Evolutionary conservation across 768 basidiomycete species (phyloP), one percentile per base, ranked within the genome.

Genomic region (Coprinellus aureogranulatus): DNA sequence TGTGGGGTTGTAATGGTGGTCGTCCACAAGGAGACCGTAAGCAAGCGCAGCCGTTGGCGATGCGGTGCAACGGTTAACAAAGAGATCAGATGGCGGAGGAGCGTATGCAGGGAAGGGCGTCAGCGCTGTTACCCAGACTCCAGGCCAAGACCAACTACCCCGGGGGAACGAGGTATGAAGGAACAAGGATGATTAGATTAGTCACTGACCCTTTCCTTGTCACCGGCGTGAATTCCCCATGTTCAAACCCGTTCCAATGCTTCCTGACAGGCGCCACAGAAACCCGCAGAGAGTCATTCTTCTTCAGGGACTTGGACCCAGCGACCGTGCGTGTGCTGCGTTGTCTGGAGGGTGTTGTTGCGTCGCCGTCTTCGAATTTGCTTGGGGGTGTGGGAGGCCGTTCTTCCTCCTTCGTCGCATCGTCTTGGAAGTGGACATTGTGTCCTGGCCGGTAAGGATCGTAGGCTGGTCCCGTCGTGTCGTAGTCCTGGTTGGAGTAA

Each of bases 161-260:
- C n/a, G 8, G 34, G 14, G 34, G 34, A 34, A 34, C 34, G 34
- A 34, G 34, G 34, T 34, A 14, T 6, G 14, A 34, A 34, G 34
- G 34, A 34, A n/a, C n/a, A 34, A 34, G 34, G 34, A n/a, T n/a
- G 34, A 34, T 34, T 34, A 34, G 34, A 34, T 51, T 51, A 31
- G 49, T 51, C 49, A 51, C 49, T 51, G 16, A 51, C 49, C 46
- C 46, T 48, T 9, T 12, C 46, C 70, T n/a, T n/a, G n/a, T n/a
- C n/a, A n/a, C n/a, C n/a, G 68, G 70, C n/a, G 72, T 70, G 64
- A 80, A 80, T 41, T 74, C 78, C 16, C 74, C 75, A 26, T 70
- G 68, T 27, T 78, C 77, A 60, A 78, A 78, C 2, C 75, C 75
- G 56, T 68, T 71, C 12, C 64, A 68, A 58, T 76, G 72, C 63